A percentile compares a stretch with the other conserved stretches of the same genome.
Conservation (phyloP, 2,329 filamentous ascomycete species). For the Cercospora sp. region DNA sequence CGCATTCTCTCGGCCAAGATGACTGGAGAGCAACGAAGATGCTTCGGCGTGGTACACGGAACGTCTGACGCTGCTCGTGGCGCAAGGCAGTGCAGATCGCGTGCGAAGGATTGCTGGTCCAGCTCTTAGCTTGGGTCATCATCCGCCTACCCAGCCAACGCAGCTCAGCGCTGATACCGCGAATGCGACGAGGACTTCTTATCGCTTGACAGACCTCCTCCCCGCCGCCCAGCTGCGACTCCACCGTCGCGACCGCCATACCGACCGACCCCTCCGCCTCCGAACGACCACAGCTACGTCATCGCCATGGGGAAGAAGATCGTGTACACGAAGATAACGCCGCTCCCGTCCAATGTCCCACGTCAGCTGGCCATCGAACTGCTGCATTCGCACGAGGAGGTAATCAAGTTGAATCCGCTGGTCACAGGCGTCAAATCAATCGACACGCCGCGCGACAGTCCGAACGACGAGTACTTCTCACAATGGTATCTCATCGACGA, state of each 20-base stretch:
- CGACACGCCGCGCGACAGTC: constrained; percentile 63
- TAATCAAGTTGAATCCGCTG: constrained; percentile 70
- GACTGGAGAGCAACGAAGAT: not conserved
- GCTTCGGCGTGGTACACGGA: not conserved
- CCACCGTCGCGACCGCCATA: constrained; percentile 4
- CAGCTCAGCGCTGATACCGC: not conserved
- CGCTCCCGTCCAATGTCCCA: constrained; percentile 68
- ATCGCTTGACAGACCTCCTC: not conserved
- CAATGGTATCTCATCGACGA: constrained; percentile 74
- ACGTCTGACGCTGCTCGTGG: constrained; percentile 1
- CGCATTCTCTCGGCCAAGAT: not conserved
- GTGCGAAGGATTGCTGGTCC: constrained; percentile 6
- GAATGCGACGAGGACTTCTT: not conserved
- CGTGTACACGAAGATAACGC: constrained; percentile 67
- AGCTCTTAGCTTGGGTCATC: constrained; percentile 4
- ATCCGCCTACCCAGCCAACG: constrained; percentile 1
- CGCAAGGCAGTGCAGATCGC: constrained; percentile 5
- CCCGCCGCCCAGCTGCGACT: not conserved
- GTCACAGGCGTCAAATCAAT: constrained; percentile 65
- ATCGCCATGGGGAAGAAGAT: constrained; percentile 56
- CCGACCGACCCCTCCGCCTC: not conserved
- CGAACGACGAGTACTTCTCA: constrained; percentile 69
- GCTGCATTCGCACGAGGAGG: constrained; percentile 67
- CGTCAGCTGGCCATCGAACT: constrained; percentile 72
- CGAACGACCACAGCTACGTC: not conserved